These are phyloP conservation scores for Xerocomus cyaneibrunnescens DNA, from an alignment of 1,284 basidiomycete species.

Conservation along the genomic window DNA sequence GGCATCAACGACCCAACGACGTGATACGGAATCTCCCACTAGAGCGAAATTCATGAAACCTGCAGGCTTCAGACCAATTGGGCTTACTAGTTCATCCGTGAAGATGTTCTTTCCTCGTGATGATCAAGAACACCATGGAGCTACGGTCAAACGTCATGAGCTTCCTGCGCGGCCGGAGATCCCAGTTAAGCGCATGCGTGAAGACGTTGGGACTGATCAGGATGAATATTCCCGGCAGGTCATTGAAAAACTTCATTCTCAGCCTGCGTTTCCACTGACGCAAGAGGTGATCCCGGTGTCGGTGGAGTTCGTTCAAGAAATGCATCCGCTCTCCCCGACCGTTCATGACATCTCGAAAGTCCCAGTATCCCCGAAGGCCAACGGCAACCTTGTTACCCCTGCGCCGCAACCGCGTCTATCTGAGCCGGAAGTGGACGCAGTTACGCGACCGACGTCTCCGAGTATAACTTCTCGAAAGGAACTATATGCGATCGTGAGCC, in stretches of 20 bases:
- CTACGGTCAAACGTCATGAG: constrained; percentile 8
- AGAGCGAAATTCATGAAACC: constrained; percentile 36
- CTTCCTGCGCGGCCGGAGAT: constrained; percentile 25
- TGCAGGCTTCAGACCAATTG: constrained; percentile 65
- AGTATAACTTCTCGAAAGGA: constrained; percentile 45
- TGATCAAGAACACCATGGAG: constrained; percentile 39
- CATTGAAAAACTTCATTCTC: constrained; percentile 2
- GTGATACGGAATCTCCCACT: constrained; percentile 24
- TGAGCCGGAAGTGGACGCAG: constrained; percentile 29
- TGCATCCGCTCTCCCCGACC: constrained; percentile 17
- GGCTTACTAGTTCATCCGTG: constrained; percentile 53
- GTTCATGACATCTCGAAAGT: constrained; percentile 22
- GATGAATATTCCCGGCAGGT: constrained; percentile 18
- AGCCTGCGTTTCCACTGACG: neutral
- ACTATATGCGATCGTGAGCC: constrained; percentile 85
- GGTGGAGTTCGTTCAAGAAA: constrained; percentile 14
- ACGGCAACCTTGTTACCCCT: constrained; percentile 23
- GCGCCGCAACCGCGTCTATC: constrained; percentile 18
- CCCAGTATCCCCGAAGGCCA: constrained; percentile 26
- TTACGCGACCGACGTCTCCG: constrained; percentile 37
- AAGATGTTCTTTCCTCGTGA: constrained; percentile 75
- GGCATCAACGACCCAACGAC: constrained; percentile 18
- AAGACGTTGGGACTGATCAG: constrained; percentile 24
- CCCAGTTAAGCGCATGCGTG: constrained; percentile 30
- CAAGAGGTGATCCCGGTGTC: constrained; percentile 13